These are phyloP conservation scores for Phytopythium ostracodes DNA, from an alignment of 352 stramenopile species.

Conservation along the genomic window DNA sequence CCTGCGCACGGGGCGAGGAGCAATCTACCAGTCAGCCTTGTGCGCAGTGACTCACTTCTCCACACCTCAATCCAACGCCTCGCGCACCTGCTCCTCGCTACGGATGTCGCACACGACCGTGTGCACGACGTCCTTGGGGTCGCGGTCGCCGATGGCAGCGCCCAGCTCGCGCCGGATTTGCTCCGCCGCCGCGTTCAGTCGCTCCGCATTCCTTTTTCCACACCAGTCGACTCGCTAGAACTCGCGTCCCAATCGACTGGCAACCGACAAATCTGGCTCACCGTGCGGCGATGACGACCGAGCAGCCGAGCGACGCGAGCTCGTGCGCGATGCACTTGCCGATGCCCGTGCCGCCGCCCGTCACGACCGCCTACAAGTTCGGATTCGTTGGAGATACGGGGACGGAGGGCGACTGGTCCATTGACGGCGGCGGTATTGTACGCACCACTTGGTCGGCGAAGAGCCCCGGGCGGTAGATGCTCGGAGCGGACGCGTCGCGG, in stretches of 20 bases:
- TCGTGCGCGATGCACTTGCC: conserved; percentile 71
- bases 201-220: conserved; percentile 40
- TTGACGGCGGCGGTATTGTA: neutral
- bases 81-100: conserved; percentile 47
- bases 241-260: too few species aligned
- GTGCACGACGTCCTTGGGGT: conserved; percentile 29
- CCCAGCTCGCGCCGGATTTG: conserved; percentile 43
- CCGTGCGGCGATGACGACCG: conserved; percentile 64
- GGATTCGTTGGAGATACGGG: neutral
- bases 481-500: conserved; percentile 26
- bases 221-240: neutral
- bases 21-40: too few species aligned
- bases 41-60: neutral
- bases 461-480: conserved; percentile 50
- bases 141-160: conserved; percentile 11
- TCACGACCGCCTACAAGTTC: conserved; percentile 49
- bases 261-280: too few species aligned
- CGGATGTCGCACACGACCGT: conserved; percentile 57
- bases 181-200: conserved; percentile 40
- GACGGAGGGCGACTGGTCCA: too few species aligned
- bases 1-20: too few species aligned
- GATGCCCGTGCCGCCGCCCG: conserved; percentile 76
- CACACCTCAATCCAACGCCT: neutral
- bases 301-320: conserved; percentile 59
- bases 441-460: conserved; percentile 62